phyloP scores from a whole-genome alignment of 2,329 filamentous ascomycete genomes.

The Monosporascus sp. region DNA sequence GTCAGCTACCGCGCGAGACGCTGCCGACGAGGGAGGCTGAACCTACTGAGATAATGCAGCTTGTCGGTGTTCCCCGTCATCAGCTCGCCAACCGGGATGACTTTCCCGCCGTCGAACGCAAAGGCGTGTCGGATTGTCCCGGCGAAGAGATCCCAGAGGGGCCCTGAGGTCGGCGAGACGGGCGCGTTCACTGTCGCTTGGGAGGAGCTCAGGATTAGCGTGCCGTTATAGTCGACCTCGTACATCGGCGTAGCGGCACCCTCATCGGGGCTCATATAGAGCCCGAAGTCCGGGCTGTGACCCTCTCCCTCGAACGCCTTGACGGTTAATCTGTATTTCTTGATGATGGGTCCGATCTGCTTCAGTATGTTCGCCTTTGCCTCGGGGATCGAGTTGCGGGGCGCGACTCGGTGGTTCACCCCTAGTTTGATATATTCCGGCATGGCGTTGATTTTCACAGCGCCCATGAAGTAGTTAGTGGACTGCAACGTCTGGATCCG shows the following conservation, averaged over 20 bases:
- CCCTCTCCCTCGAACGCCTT: conserved; percentile 40
- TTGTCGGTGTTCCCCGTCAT: conserved; percentile 35
- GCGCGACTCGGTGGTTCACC: conserved; percentile 54
- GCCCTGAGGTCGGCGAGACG: conserved; percentile 29
- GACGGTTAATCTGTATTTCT: conserved; percentile 43
- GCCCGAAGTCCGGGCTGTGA: conserved; percentile 21
- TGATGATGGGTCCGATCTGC: conserved; percentile 40
- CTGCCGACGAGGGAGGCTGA: not conserved
- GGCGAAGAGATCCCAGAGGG: conserved; percentile 27
- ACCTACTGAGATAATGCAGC: conserved; percentile 31
- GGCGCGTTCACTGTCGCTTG: conserved; percentile 30
- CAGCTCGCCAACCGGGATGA: conserved; percentile 31
- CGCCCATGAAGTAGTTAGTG: conserved; percentile 47
- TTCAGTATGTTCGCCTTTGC: conserved; percentile 41
- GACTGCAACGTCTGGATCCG: conserved; percentile 54
- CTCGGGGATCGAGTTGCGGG: conserved; percentile 43
- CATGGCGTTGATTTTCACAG: conserved; percentile 54
- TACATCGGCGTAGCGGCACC: conserved; percentile 24
- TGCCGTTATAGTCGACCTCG: conserved; percentile 36
- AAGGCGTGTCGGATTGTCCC: conserved; percentile 29
- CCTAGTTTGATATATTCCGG: conserved; percentile 48
- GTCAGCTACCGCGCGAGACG: conserved; percentile 1
- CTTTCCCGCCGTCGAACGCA: conserved; percentile 29
- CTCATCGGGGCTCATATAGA: conserved; percentile 13
- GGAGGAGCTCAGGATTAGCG: conserved; percentile 30